Evolutionary conservation across 371 early-diverging fungal species (phyloP), one percentile per base, ranked within the genome.

Genomic region (Rhizopus microsporus): DNA sequence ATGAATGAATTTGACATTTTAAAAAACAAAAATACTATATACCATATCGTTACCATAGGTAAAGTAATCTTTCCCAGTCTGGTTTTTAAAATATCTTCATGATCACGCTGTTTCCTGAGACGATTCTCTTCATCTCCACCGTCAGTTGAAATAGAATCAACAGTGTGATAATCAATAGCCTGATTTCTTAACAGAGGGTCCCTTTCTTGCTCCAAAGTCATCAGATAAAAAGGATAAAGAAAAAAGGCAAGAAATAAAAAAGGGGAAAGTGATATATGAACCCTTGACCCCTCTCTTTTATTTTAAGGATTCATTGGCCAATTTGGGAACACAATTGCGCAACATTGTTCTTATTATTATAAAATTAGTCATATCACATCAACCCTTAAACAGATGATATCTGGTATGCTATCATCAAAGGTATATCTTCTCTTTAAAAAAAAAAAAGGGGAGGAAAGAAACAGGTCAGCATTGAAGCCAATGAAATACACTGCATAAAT

Each of bases 61-160:
- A 63, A 38, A 3, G 51, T 58, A 13, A 40, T 54, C 38, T 63
- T 30, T 0, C 63, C 63, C 17, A 63, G 45, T 54, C 54, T 33
- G 17, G 57, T 31, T 29, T 57, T 52, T 56, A 56, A 31, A 10
- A 62, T 31, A 35, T 55, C 56, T 4, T 62, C 57, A n/a, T 45
- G 30, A 47, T 62, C 62, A 52, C 43, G n/a, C 44, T 38, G 23
- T 23, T 57, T 23, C 30, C 17, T 12, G 8, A 23, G 23, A 23
- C 23, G 4, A 16, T 46, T 49, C 5, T 61, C 61, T 50, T 61
- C 61, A 43, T 61, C 61, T n/a, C 15, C 42, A 4, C 10, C n/a
- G 5, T 15, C 15, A 15, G 10, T 42, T 12, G 10, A n/a, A n/a
- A n/a, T n/a, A n/a, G n/a, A 13, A 42, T 42, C 15, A 2, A 42